These are phyloP conservation scores for Moesziomyces parantarcticus DNA, from an alignment of 1,284 basidiomycete genomes.

Conservation along the genomic window DNA sequence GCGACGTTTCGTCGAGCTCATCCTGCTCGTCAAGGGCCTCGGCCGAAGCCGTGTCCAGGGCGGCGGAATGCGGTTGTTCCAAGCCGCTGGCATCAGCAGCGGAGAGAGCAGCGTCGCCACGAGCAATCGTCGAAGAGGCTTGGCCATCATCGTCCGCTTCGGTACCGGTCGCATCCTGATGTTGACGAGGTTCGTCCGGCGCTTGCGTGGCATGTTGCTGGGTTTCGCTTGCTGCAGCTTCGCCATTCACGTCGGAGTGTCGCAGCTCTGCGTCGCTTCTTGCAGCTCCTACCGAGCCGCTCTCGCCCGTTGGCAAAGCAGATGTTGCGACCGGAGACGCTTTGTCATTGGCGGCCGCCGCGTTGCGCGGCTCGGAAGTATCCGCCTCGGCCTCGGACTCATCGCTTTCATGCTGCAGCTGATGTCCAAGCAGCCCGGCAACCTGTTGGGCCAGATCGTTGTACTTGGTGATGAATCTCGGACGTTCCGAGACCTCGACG, in stretches of 20 bases:
- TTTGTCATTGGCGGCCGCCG: not conserved
- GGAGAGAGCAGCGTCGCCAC: too few relatives aligned
- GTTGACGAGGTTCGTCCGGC: not conserved
- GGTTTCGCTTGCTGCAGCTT: not conserved
- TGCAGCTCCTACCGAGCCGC: too few relatives aligned
- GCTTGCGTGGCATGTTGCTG: constrained; percentile 1
- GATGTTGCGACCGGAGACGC: too few relatives aligned
- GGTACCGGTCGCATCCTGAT: not conserved
- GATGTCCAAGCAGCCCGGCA: constrained; percentile 33
- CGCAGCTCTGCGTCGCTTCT: not conserved
- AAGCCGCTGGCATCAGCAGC: too few relatives aligned
- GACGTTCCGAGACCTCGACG: constrained; percentile 50
- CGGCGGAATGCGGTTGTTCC: too few relatives aligned
- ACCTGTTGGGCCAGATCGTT: constrained; percentile 61
- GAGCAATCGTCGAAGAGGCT: too few relatives aligned
- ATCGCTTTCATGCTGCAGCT: constrained; percentile 34
- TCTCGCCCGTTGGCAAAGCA: not conserved
- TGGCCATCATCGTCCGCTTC: too few relatives aligned
- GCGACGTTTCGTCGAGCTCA: too few relatives aligned
- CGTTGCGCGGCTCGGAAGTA: not conserved
- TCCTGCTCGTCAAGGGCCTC: too few relatives aligned
- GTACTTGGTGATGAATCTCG: constrained; percentile 62
- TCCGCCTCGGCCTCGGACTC: constrained; percentile 24
- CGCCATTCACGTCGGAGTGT: not conserved
- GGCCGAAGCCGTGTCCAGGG: too few relatives aligned